Evolutionary conservation across 2,329 filamentous ascomycete species (phyloP).

Genomic region (Cladosporium colombiae): DNA sequence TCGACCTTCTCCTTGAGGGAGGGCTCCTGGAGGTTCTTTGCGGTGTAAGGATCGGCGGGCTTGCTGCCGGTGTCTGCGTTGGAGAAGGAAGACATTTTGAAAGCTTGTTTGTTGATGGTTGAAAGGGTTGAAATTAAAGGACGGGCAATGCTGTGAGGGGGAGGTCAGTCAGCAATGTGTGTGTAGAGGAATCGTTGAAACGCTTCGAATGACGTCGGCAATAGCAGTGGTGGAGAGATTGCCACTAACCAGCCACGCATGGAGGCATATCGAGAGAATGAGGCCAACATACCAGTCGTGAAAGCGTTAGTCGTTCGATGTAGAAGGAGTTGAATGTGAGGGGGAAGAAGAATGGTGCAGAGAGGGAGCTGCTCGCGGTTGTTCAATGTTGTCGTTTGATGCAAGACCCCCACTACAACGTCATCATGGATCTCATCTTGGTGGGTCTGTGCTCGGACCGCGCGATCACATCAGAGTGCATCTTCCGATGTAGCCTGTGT

Average conservation of each 20-base stretch:
- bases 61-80: slow-evolving; percentile 64
- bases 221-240: slow-evolving; percentile 4
- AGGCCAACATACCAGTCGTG: slow-evolving; percentile 14
- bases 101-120: slow-evolving; percentile 6
- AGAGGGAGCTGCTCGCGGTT: not conserved
- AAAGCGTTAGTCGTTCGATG: not conserved
- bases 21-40: slow-evolving; percentile 71
- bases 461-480: slow-evolving; percentile 6
- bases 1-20: slow-evolving; percentile 73
- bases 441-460: not conserved
- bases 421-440: slow-evolving; percentile 5
- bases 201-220: not conserved
- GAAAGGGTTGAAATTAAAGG: slow-evolving; percentile 2
- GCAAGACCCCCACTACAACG: slow-evolving; percentile 9
- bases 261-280: slow-evolving; percentile 8
- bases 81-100: slow-evolving; percentile 49
- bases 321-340: slow-evolving; percentile 1
- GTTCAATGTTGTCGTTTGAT: slow-evolving; percentile 5
- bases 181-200: too few species aligned
- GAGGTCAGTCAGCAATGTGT: not conserved
- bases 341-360: not conserved
- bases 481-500: not conserved
- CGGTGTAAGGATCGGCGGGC: slow-evolving; percentile 76
- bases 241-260: slow-evolving; percentile 12
- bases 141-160: not conserved